Evolutionary conservation across 2,329 filamentous ascomycete species (phyloP).

Genomic region (Fusarium protoensiforme): DNA sequence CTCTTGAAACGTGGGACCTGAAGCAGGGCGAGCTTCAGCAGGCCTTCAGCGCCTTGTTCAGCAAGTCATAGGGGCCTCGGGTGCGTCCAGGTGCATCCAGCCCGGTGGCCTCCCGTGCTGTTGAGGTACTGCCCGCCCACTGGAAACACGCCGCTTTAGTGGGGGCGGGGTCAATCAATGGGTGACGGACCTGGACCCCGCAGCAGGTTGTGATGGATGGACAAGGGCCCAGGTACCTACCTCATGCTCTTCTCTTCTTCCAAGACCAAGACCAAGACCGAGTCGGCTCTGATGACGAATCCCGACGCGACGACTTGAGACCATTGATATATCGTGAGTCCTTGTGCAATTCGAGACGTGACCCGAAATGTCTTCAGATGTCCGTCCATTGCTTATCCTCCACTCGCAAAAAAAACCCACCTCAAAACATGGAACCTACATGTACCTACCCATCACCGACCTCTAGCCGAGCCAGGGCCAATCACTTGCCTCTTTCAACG

Average conservation of each 20-base stretch:
- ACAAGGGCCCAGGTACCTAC: background rate
- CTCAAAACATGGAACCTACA: background rate
- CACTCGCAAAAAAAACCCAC: background rate
- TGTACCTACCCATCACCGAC: background rate
- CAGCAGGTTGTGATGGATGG: background rate
- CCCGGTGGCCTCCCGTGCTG: background rate
- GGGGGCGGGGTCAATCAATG: constrained; percentile 27
- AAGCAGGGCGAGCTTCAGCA: background rate
- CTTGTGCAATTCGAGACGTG: background rate
- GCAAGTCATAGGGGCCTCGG: constrained; percentile 17
- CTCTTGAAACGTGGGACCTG: constrained; percentile 4
- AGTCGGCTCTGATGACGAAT: background rate
- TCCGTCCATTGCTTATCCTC: background rate
- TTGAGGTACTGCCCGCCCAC: background rate
- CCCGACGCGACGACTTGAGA: background rate
- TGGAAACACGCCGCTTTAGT: constrained; percentile 11
- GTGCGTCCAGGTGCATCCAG: background rate
- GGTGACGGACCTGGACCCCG: background rate
- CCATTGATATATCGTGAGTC: background rate
- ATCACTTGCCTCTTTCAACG: constrained; percentile 29
- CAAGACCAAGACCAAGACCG: background rate
- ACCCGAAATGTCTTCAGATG: background rate
- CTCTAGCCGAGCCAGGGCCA: constrained; percentile 1
- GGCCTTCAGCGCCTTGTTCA: constrained; percentile 10
- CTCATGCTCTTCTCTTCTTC: too few species aligned